Evolutionary conservation across 352 stramenopile species (phyloP), one percentile per base, ranked within the genome.

Genomic region (Phytophthora citrophthora): DNA sequence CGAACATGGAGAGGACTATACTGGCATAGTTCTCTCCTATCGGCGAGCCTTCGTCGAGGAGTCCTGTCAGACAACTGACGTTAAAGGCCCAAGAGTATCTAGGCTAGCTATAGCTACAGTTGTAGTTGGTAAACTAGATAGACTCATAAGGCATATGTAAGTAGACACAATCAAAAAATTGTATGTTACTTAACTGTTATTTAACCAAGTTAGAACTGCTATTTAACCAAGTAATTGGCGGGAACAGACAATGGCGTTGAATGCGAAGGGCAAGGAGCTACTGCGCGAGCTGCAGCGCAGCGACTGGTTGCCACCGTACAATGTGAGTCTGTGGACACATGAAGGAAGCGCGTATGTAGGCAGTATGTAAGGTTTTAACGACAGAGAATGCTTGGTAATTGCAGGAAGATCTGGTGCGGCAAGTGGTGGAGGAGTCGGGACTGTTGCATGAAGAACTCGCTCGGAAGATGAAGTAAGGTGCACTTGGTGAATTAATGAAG

Each of bases 271-370:
- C 9, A 89, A 82, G 58, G 89, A 97, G 69, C 72, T 98, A 38
- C 71, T 98, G 54, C 86, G 88, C 49, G 92, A 98, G 75, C 75
- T 98, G 43, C 79, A 91, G 75, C 89, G 90, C 18, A 97, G 91
- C 68, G 90, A 97, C 70, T 98, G 92, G 92, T 66, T 98, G 36
- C 89, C 92, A 12, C 81, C 90, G 4, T 97, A 96, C 76, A 97
- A 97, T 68, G 92, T 94, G 68, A 51, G 83, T 67, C 18, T 16
- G 5, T 41, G n/a, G 15, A 29, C 9, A 47, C 48, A 64, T 54
- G 61, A 45, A 62, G 12, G 34, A 44, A 16, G 44, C 15, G 6
- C 24, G 10, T 38, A 23, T 29, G 38, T 51, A 32, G 27, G 29
- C 12, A 34, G 29, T 34, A 3, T 12, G 12, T 13, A 8, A 10